Evolutionary conservation across 2,329 filamentous ascomycete species (phyloP).

Genomic region (Penicillium sp.): DNA sequence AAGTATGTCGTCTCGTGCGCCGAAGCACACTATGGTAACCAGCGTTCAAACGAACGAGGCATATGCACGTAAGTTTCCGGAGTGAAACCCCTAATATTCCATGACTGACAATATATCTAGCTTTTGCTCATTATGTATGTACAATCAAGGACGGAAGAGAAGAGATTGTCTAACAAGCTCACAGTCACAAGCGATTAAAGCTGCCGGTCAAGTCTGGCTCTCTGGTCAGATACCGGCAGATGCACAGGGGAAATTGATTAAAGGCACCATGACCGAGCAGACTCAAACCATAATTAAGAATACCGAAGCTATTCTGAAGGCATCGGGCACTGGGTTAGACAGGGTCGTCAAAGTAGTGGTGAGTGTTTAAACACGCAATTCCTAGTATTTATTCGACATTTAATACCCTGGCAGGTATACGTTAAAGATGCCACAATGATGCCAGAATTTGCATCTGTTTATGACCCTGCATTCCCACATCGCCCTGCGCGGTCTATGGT

Average conservation of each 20-base stretch:
- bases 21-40: neutral
- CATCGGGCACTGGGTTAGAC: constrained; percentile 68
- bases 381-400: neutral
- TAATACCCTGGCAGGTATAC: neutral
- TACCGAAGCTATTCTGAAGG: constrained; percentile 70
- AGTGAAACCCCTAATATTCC: neutral
- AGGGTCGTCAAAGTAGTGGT: constrained; percentile 74
- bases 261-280: constrained; percentile 38
- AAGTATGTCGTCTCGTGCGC: neutral
- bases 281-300: constrained; percentile 56
- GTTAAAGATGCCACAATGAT: constrained; percentile 18
- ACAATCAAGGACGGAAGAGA: neutral
- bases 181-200: constrained; percentile 50
- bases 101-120: neutral
- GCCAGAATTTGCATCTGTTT: constrained; percentile 12
- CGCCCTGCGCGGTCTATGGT: constrained; percentile 16
- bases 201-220: constrained; percentile 60
- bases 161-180: neutral
- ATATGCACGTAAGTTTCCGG: neutral
- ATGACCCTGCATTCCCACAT: constrained; percentile 12
- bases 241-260: constrained; percentile 53
- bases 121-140: constrained; percentile 3
- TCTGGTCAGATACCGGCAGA: constrained; percentile 70
- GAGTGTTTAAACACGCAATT: neutral
- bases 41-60: constrained; percentile 2